Conservation (phyloP, 805 yeast species). For the Clavispora phyllophila region DNA sequence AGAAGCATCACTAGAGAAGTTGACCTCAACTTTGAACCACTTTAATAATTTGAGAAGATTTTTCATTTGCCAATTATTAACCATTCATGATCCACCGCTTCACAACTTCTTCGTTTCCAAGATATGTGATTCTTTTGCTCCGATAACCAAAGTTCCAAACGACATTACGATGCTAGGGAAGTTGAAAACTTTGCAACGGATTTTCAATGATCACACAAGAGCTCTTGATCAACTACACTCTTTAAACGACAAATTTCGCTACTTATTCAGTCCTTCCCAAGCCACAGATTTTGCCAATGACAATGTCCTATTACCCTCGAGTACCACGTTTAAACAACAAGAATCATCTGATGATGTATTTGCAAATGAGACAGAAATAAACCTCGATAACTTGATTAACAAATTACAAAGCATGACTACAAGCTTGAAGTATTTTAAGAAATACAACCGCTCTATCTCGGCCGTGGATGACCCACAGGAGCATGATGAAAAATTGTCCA, state of each 20-base stretch:
- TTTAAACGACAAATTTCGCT: slow-evolving; percentile 26
- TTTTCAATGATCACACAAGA: slow-evolving; percentile 21
- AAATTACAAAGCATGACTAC: slow-evolving; percentile 29
- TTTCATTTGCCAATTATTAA: slow-evolving; percentile 33
- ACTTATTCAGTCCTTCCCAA: slow-evolving; percentile 4
- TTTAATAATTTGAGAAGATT: slow-evolving; percentile 36
- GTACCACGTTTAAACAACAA: not conserved
- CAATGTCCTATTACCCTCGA: slow-evolving; percentile 6
- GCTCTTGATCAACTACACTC: slow-evolving; percentile 17
- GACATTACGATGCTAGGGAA: slow-evolving; percentile 13
- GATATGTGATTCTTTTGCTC: slow-evolving; percentile 17
- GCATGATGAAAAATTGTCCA: slow-evolving; percentile 30
- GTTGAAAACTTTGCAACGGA: slow-evolving; percentile 14
- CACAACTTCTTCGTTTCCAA: slow-evolving; percentile 30
- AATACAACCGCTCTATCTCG: slow-evolving; percentile 30
- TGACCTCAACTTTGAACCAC: slow-evolving; percentile 18
- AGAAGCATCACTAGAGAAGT: slow-evolving; percentile 4
- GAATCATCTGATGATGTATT: slow-evolving; percentile 2
- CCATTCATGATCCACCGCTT: slow-evolving; percentile 26
- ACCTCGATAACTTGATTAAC: slow-evolving; percentile 23
- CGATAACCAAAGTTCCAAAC: slow-evolving; percentile 3
- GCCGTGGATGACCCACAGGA: slow-evolving; percentile 25
- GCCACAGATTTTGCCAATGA: slow-evolving; percentile 14
- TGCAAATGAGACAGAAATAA: slow-evolving; percentile 9
- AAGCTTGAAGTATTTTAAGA: slow-evolving; percentile 33